Evolutionary conservation across 2,329 filamentous ascomycete species (phyloP), one percentile per base, ranked within the genome.

Genomic region (Phialophora macrospora): DNA sequence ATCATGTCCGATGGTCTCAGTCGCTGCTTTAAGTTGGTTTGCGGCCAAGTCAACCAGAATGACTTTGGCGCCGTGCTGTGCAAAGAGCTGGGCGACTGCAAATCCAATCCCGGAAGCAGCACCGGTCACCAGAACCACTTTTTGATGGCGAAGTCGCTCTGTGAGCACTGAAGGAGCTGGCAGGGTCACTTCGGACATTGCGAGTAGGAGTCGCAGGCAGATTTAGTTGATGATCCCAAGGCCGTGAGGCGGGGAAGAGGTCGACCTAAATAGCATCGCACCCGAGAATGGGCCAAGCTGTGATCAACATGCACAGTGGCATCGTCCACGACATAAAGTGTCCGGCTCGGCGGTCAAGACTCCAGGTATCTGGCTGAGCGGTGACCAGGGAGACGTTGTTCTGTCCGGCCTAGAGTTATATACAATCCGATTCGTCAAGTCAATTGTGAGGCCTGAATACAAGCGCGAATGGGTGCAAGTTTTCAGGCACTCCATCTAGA

Each of bases 61-160:
- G 17, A 60, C 58, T 38, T 54, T 60, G 20, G 58, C 58, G 34
- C 58, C 58, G 46, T 60, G 46, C 32, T 60, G 58, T n/a, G 58
- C 58, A 9, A 60, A 60, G 17, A 60, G 48, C 49, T 51, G 58
- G 5, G 58, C 58, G 24, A 48, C 51, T 41, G 58, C 58, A 12
- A 41, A 30, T n/a, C 58, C 58, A 24, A 54, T 60, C 9, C 58
- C 58, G 26, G 44, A 52, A 9, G 58, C 58, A 17, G 58, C 58
- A 4, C 58, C 58, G 6, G 58, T 60, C 28, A 60, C 58, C 26
- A 60, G n/a, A 11, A 28, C 58, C 17, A 60, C 30, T 26, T 60
- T 60, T 17, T 6, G 20, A 22, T 44, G 5, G 7, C 26, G 9
- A 9, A 59, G 56, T 20, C 8, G 44, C 41, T 59, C 57, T 38